Conservation (phyloP, 2,329 filamentous ascomycete species). For the Trichoderma endophyticum region DNA sequence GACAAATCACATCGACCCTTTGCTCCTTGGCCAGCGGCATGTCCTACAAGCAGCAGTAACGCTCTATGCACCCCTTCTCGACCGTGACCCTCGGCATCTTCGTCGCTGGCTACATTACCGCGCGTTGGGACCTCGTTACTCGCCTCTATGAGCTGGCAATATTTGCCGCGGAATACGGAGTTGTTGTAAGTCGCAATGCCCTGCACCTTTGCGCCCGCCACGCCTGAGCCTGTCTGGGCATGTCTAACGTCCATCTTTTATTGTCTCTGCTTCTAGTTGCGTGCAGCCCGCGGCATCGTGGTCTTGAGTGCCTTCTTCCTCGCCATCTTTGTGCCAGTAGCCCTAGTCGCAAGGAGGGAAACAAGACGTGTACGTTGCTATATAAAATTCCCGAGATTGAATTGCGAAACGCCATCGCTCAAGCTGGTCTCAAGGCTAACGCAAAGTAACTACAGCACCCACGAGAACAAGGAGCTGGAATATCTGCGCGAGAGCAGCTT, state of each 20-base stretch:
- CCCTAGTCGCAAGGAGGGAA: constrained; percentile 77
- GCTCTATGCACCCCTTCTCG: constrained; percentile 96
- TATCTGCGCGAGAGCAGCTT: constrained; percentile 93
- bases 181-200: constrained; percentile 64
- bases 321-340: constrained; percentile 77
- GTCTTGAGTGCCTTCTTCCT: constrained; percentile 82
- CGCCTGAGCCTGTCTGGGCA: neutral
- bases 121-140: constrained; percentile 97
- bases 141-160: constrained; percentile 94
- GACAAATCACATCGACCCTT: neutral
- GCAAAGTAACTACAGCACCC: constrained; percentile 65
- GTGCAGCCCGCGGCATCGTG: constrained; percentile 80
- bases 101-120: constrained; percentile 98
- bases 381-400: neutral
- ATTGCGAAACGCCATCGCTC: neutral
- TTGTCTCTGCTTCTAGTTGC: constrained; percentile 54
- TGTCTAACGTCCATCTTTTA: neutral
- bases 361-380: constrained; percentile 65
- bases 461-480: constrained; percentile 69
- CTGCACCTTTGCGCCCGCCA: neutral
- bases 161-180: constrained; percentile 98
- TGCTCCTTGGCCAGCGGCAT: constrained; percentile 36
- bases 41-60: constrained; percentile 41
- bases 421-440: neutral
- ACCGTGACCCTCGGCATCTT: constrained; percentile 95